Conservation (phyloP, 768 basidiomycete species). For the Tricholoma furcatifolium region DNA sequence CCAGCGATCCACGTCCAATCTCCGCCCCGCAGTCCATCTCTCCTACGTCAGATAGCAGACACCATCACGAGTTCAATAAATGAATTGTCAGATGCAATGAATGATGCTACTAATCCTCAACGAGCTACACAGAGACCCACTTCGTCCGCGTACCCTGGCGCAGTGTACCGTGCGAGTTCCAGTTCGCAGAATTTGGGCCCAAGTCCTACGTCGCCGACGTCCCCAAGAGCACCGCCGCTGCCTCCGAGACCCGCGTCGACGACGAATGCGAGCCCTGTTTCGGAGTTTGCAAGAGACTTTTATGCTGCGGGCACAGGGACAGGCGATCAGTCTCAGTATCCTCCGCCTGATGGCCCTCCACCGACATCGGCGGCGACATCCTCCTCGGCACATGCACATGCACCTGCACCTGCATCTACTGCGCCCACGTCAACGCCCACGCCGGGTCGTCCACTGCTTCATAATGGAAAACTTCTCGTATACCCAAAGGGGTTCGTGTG, state of each 20-base stretch:
- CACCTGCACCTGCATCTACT: slow-evolving; percentile 21
- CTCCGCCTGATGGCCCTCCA: not conserved
- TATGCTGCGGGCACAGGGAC: slow-evolving; percentile 46
- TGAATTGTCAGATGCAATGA: not conserved
- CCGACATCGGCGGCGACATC: not conserved
- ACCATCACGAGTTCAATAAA: slow-evolving; percentile 4
- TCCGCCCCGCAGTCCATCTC: not conserved
- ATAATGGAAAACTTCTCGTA: slow-evolving; percentile 59
- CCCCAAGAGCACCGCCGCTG: slow-evolving; percentile 8
- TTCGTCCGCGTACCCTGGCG: slow-evolving; percentile 28
- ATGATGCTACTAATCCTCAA: not conserved
- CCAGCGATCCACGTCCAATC: not conserved
- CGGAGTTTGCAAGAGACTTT: slow-evolving; percentile 66
- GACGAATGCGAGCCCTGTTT: slow-evolving; percentile 4
- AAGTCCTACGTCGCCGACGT: not conserved
- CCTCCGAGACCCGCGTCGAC: slow-evolving; percentile 23
- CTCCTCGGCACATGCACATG: not conserved
- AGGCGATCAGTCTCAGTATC: not conserved
- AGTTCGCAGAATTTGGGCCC: not conserved
- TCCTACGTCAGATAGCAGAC: slow-evolving; percentile 12
- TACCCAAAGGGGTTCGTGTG: slow-evolving; percentile 68
- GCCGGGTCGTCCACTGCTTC: slow-evolving; percentile 67
- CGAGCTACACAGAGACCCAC: not conserved
- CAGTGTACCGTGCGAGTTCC: not conserved
- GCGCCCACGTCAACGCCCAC: slow-evolving; percentile 62